Base-by-base conservation (phyloP, 306 rosid genomes). In the Cicer bijugum region DNA sequence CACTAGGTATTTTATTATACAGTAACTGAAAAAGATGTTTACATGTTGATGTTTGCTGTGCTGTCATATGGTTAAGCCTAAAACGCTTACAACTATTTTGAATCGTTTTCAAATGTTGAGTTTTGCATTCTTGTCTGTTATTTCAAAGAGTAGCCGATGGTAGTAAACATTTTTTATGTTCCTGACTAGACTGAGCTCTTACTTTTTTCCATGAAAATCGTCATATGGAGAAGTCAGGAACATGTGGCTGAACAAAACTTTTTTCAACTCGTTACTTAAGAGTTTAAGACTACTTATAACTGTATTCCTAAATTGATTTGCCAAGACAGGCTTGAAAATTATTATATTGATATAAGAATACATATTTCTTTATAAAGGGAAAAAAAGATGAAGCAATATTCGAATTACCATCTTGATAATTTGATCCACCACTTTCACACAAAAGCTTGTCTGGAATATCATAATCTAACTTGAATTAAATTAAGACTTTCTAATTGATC, bases 401-500 rank as follows among this genome's bases (percentile, higher is more conserved):
- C 46, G 35, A 0, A 28, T 47, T 63, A 50, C 78, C 45, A 75
- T 47, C 45, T 69, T 40, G 71, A 45, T 55, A 62, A 47, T 48
- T 20, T 56, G 44, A 53, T 52, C 63, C 66, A 42, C n/a, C 71
- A 57, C 12, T 47, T 68, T 56, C 69, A 53, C 33, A 52, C 40
- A 23, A 43, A 42, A 58, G 19, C 60, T 51, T 81, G 55, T 53
- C 38, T 72, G 60, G 35, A 61, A 56, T 43, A 72, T 59, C 72
- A 9, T 59, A 52, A 15, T 33, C 77, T 70, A 67, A 62, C 59
- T 20, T 48, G 58, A 79, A 82, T 43, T 61, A n/a, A n/a, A 55
- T 50, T 40, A 53, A 71, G 47, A 74, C 61, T 87, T 92, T 70
- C 90, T 87, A 73, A 87, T 75, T 80, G 78, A 86, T 71, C 14